Conservation (phyloP, 495 filamentous ascomycete genomes). For the Neurospora sp. region DNA sequence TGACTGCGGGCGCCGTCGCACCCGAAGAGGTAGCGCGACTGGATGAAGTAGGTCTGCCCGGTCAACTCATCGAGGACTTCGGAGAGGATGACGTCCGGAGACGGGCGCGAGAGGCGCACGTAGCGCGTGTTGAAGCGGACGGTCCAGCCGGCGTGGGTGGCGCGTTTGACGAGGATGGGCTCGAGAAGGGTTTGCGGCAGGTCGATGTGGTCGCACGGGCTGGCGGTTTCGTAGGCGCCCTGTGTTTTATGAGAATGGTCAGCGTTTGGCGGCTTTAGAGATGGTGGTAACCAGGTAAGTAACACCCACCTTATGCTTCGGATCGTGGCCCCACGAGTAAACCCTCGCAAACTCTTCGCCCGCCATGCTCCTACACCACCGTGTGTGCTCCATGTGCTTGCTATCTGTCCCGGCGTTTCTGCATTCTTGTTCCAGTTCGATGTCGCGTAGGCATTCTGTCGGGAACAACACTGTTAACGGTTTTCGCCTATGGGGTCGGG, state of each 20-base stretch:
- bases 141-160: slow-evolving; percentile 30
- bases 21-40: slow-evolving; percentile 46
- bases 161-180: slow-evolving; percentile 38
- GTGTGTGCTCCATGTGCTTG: slow-evolving; percentile 37
- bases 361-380: slow-evolving; percentile 45
- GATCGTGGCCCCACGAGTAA: slow-evolving; percentile 44
- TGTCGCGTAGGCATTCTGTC: slow-evolving; percentile 41
- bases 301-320: slow-evolving; percentile 25
- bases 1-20: slow-evolving; percentile 45
- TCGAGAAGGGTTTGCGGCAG: slow-evolving; percentile 44
- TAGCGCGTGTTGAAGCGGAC: slow-evolving; percentile 36
- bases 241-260: slow-evolving; percentile 6
- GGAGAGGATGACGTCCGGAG: slow-evolving; percentile 22
- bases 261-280: slow-evolving; percentile 2
- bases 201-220: slow-evolving; percentile 37
- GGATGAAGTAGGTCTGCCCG: slow-evolving; percentile 31
- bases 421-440: slow-evolving; percentile 36
- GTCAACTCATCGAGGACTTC: slow-evolving; percentile 35
- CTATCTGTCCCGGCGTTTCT: slow-evolving; percentile 23
- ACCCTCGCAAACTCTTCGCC: slow-evolving; percentile 45
- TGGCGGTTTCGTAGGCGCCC: slow-evolving; percentile 43
- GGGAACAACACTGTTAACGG: background rate
- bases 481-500: background rate
- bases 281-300: background rate
- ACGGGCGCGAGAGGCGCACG: slow-evolving; percentile 17